A percentile compares a stretch with the other conserved stretches of the same genome.
phyloP scores from a whole-genome alignment of 495 filamentous ascomycete species.

The Tuber umbilicatum region DNA sequence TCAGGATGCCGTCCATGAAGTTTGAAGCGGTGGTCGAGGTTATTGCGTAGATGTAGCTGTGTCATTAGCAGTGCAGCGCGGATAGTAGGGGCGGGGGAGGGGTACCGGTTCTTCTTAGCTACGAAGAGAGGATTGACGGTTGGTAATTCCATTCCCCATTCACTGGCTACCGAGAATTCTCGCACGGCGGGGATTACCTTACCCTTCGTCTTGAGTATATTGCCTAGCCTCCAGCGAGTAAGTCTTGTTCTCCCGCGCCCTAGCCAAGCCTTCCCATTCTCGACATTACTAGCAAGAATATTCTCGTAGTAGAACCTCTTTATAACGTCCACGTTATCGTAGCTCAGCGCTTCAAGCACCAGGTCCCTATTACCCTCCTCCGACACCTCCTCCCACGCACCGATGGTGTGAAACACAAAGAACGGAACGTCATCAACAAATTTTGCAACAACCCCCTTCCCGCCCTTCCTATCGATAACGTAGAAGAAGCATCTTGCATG shows the following conservation, averaged over 20 bases:
- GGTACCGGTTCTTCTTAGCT: conserved; percentile 48
- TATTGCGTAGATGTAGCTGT: conserved; percentile 6
- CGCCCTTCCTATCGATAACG: conserved; percentile 51
- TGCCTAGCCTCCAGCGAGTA: neutral
- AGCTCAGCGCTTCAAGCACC: conserved; percentile 30
- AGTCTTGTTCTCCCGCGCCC: neutral
- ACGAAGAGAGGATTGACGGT: conserved; percentile 56
- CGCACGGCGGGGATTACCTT: neutral
- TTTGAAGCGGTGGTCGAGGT: conserved; percentile 49
- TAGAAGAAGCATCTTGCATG: conserved; percentile 56
- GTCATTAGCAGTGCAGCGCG: neutral
- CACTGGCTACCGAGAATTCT: neutral
- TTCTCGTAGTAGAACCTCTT: conserved; percentile 44
- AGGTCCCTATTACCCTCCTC: conserved; percentile 42
- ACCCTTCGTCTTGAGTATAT: neutral
- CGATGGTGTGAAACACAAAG: conserved; percentile 68
- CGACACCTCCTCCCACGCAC: conserved; percentile 59
- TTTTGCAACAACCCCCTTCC: conserved; percentile 39
- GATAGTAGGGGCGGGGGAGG: neutral
- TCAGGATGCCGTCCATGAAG: conserved; percentile 58
- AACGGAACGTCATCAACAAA: conserved; percentile 45
- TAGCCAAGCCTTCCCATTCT: conserved; percentile 33
- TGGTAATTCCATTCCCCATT: conserved; percentile 51
- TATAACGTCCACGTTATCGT: conserved; percentile 52
- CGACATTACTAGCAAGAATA: neutral